Evolutionary conservation across 257 asterid genomes (phyloP).

Genomic region (Paraleonurus japonicus): DNA sequence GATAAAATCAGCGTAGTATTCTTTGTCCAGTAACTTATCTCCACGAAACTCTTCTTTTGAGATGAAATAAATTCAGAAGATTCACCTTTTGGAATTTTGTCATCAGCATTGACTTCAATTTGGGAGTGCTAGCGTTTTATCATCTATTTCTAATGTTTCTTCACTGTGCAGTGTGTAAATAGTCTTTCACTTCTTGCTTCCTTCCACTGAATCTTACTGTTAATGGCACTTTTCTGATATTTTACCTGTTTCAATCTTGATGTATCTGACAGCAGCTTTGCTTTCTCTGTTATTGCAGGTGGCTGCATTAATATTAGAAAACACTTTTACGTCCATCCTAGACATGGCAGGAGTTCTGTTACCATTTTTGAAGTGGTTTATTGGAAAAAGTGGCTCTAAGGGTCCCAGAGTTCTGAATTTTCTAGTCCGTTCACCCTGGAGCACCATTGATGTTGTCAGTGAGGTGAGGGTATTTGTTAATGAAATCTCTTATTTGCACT

Average conservation of each 20-base stretch:
- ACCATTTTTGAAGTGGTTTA: constrained; percentile 87
- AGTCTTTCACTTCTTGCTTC: constrained; percentile 11
- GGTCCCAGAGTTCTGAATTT: constrained; percentile 72
- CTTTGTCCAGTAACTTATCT: constrained; percentile 11
- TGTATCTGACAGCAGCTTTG: constrained; percentile 14
- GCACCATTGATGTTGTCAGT: constrained; percentile 73
- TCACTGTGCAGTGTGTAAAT: not conserved
- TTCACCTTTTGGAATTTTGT: not conserved
- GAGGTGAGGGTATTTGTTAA: constrained; percentile 57
- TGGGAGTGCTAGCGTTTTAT: not conserved
- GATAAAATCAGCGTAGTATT: not conserved
- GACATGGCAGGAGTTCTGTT: constrained; percentile 97
- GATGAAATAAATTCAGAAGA: not conserved
- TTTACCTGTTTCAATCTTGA: not conserved
- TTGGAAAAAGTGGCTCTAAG: constrained; percentile 80
- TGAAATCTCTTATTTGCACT: not conserved
- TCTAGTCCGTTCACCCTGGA: constrained; percentile 97
- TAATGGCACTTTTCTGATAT: not conserved
- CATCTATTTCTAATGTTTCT: constrained; percentile 1
- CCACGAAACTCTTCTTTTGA: not conserved
- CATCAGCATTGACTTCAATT: constrained; percentile 2
- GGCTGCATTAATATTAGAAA: constrained; percentile 78
- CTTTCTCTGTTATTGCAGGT: constrained; percentile 48
- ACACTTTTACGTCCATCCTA: constrained; percentile 93
- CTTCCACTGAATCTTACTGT: not conserved